A percentile compares a stretch with the other conserved stretches of the same genome.
These are phyloP conservation scores for Gracilaria gracilis DNA, from an alignment of 23 red algal species.

Conservation along the genomic window DNA sequence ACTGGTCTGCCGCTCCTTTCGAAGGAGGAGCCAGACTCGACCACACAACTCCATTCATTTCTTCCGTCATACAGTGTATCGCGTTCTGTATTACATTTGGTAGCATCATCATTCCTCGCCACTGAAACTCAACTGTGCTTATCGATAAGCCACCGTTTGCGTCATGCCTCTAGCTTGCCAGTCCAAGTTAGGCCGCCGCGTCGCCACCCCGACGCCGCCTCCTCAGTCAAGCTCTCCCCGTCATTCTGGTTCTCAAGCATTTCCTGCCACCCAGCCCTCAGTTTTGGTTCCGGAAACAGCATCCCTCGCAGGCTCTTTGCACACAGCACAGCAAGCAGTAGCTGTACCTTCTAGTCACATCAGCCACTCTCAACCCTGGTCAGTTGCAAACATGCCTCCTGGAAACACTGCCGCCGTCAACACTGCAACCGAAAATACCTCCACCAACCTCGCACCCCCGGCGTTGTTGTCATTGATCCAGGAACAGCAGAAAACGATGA, in stretches of 20 bases:
- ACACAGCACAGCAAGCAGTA: too few relatives aligned
- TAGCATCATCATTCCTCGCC: slow-evolving; percentile 10
- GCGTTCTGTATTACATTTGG: neutral
- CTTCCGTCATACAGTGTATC: neutral
- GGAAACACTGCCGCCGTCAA: too few relatives aligned
- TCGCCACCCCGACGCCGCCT: neutral
- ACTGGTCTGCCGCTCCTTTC: neutral
- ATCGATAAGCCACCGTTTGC: neutral
- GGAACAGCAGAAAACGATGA: neutral
- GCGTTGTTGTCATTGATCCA: neutral
- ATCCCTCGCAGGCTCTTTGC: too few relatives aligned
- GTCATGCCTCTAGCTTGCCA: neutral
- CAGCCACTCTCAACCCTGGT: too few relatives aligned
- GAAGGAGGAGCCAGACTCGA: neutral
- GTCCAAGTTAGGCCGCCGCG: neutral
- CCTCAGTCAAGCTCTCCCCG: neutral
- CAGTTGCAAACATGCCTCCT: too few relatives aligned
- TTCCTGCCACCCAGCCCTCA: too few relatives aligned
- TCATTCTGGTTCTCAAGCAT: neutral
- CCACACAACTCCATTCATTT: neutral
- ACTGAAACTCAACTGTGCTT: neutral
- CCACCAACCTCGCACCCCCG: neutral
- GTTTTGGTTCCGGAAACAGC: too few relatives aligned
- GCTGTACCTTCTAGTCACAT: too few relatives aligned
- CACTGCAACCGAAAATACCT: neutral